Evolutionary conservation across 1,284 basidiomycete species (phyloP).

Genomic region (Ceratobasidium sp.): DNA sequence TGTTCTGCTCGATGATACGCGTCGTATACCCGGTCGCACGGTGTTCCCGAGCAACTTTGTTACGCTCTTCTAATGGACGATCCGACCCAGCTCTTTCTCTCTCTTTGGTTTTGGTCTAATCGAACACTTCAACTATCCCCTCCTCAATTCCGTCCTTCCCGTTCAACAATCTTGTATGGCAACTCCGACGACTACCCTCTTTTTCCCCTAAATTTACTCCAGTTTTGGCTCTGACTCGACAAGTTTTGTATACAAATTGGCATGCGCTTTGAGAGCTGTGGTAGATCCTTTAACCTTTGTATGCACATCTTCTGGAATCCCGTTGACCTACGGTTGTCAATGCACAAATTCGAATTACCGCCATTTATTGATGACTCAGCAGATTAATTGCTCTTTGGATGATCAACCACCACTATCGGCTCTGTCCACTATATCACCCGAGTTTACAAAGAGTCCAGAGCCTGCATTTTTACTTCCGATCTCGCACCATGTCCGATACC

Average conservation of each 20-base stretch:
- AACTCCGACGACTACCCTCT: neutral
- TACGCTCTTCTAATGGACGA: slow-evolving; percentile 68
- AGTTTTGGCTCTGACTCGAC: slow-evolving; percentile 18
- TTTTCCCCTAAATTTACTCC: slow-evolving; percentile 1
- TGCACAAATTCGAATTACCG: slow-evolving; percentile 10
- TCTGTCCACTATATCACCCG: neutral
- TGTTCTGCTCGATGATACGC: slow-evolving; percentile 84
- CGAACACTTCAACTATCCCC: no score
- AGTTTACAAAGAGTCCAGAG: neutral
- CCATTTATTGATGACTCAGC: slow-evolving; percentile 13
- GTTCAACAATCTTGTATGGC: slow-evolving; percentile 9
- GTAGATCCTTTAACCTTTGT: slow-evolving; percentile 1
- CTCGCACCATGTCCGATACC: slow-evolving; percentile 16
- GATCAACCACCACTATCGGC: slow-evolving; percentile 3
- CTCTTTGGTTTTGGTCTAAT: slow-evolving; percentile 2
- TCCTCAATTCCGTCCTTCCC: no score
- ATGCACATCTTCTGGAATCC: neutral
- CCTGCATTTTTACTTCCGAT: slow-evolving; percentile 24
- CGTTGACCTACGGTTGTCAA: neutral
- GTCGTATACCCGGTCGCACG: slow-evolving; percentile 81
- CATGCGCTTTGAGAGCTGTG: slow-evolving; percentile 37
- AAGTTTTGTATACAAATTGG: slow-evolving; percentile 23
- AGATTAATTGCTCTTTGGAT: neutral
- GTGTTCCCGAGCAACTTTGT: slow-evolving; percentile 96
- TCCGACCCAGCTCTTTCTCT: neutral